Conservation (phyloP, 1,139 yeast species). For the Meyerozyma athensensis region DNA sequence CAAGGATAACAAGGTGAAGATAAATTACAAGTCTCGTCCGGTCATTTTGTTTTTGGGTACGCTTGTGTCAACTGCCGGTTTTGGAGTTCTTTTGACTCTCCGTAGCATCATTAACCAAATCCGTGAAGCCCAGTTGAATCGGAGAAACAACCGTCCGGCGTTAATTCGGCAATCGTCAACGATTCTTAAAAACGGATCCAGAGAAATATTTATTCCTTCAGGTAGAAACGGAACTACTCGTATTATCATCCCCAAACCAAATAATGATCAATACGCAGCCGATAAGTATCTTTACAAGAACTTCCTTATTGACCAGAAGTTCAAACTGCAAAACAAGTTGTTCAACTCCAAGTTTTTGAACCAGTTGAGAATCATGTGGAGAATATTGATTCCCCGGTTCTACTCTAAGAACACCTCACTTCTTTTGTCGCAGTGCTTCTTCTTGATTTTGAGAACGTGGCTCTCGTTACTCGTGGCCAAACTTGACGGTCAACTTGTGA, state of each 20-base stretch:
- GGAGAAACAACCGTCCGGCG: conserved; percentile 30
- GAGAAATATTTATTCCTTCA: conserved; percentile 46
- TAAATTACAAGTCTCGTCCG: conserved; percentile 43
- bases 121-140: conserved; percentile 26
- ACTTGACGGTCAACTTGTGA: conserved; percentile 87
- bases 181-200: conserved; percentile 47
- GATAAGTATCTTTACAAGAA: conserved; percentile 61
- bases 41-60: conserved; percentile 42
- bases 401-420: conserved; percentile 65
- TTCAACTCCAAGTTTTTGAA: conserved; percentile 66
- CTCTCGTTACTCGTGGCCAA: conserved; percentile 80
- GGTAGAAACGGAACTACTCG: conserved; percentile 34
- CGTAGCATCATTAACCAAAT: conserved; percentile 28
- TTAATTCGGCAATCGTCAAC: conserved; percentile 42
- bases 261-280: conserved; percentile 59
- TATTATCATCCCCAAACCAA: conserved; percentile 56
- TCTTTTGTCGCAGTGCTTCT: conserved; percentile 66
- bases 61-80: conserved; percentile 38
- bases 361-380: conserved; percentile 75
- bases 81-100: conserved; percentile 35
- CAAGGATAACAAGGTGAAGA: conserved; percentile 33
- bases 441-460: conserved; percentile 81
- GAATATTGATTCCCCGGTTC: conserved; percentile 72
- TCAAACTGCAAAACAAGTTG: conserved; percentile 30
- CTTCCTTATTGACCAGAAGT: conserved; percentile 36